These are phyloP conservation scores for Globisporangium apiculatum DNA, from an alignment of 352 stramenopile genomes.

Conservation along the genomic window DNA sequence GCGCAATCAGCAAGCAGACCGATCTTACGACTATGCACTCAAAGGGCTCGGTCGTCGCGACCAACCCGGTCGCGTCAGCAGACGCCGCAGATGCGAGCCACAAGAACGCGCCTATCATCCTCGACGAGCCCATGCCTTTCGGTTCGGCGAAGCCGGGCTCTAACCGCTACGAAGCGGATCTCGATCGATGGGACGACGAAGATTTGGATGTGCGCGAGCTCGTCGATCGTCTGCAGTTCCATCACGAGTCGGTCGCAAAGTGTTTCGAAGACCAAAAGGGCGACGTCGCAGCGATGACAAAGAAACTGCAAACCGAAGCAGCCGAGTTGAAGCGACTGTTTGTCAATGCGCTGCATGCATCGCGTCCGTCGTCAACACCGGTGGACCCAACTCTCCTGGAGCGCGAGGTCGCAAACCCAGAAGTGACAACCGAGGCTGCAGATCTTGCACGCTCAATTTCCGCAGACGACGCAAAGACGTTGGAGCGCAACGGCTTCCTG, in stretches of 20 bases:
- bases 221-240: constrained; percentile 64
- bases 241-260: constrained; percentile 72
- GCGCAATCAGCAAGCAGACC: constrained; percentile 40
- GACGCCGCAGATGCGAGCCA: not conserved
- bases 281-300: constrained; percentile 46
- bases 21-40: constrained; percentile 61
- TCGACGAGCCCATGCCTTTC: too few relatives aligned
- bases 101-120: not conserved
- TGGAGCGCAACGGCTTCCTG: constrained; percentile 23
- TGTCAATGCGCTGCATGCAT: constrained; percentile 41
- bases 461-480: not conserved
- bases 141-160: not conserved
- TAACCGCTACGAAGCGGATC: constrained; percentile 37
- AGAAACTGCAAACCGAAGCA: constrained; percentile 62
- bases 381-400: not conserved
- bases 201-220: constrained; percentile 69
- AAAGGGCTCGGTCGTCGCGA: constrained; percentile 55
- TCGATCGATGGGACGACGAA: constrained; percentile 67
- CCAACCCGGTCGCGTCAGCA: constrained; percentile 13
- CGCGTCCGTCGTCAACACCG: constrained; percentile 1
- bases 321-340: constrained; percentile 66
- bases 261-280: constrained; percentile 69
- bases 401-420: constrained; percentile 8
- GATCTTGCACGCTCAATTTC: not conserved
- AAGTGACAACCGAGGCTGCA: constrained; percentile 2